phyloP scores from a whole-genome alignment of 768 basidiomycete species.

The Rhodotorula taiwanensis region DNA sequence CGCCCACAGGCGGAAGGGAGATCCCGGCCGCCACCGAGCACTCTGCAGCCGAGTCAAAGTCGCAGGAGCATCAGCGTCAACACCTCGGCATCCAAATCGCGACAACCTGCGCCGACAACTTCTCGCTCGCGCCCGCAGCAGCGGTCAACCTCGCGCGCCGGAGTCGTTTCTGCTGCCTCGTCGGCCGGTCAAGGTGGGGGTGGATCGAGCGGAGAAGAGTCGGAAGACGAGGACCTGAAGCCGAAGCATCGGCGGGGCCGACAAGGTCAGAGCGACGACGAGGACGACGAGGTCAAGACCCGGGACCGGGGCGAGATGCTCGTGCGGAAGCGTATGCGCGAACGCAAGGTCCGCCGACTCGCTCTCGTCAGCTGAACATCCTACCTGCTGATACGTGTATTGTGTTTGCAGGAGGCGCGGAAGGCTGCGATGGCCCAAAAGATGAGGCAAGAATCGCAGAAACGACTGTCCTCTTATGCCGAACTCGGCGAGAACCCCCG shows the following conservation, averaged over 20 bases:
- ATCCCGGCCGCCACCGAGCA: too few relatives aligned
- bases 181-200: too few relatives aligned
- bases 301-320: conserved; percentile 48
- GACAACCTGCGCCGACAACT: too few relatives aligned
- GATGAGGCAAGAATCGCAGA: conserved; percentile 9
- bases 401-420: conserved; percentile 22
- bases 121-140: too few relatives aligned
- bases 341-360: conserved; percentile 38
- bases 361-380: background rate
- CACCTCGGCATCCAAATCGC: too few relatives aligned
- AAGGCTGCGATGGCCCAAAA: conserved; percentile 26
- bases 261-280: conserved; percentile 20
- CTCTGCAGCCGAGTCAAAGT: too few relatives aligned
- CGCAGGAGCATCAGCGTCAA: too few relatives aligned
- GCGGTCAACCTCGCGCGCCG: too few relatives aligned
- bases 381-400: conserved; percentile 1
- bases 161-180: too few relatives aligned
- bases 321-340: conserved; percentile 45
- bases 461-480: conserved; percentile 7
- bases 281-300: conserved; percentile 44
- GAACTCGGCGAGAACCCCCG: background rate
- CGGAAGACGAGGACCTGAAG: conserved; percentile 15
- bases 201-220: background rate
- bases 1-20: too few relatives aligned
- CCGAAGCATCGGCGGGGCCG: background rate